Evolutionary conservation across 75 land plant genomes (phyloP), one percentile per base, ranked within the genome.

Genomic region (Cupressus sempervirens): DNA sequence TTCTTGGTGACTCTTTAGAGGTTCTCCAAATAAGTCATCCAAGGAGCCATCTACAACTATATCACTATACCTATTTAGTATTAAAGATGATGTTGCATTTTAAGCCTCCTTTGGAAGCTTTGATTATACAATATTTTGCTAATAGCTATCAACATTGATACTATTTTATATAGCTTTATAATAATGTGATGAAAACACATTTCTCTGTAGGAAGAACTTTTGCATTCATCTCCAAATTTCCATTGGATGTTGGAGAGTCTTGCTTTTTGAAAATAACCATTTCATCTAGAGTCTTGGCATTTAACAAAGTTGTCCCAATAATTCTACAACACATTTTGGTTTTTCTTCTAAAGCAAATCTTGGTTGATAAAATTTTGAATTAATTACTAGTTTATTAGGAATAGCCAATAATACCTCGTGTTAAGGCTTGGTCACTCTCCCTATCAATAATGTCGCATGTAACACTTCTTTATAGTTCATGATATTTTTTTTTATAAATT

Each of bases 321-420:
- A 16, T 41, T 77, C 81, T 77, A 67, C 36, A 86, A 10, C 20
- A 15, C 68, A 30, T 20, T 58, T 58, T 45, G 83, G 0, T 20
- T 65, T 54, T 54, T 77, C 84, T 46, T 85, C 88, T 0, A 52
- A 32, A 40, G 82, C 72, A 85, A 79, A 29, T 16, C 83, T 40
- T 2, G 81, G 7, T 54, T 41, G 81, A 73, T 52, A 79, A 65
- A 87, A 53, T 76, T 79, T 54, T 56, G 85, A 84, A 79, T 41
- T 75, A 7, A 82, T 35, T 0, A 65, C 82, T 80, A 88, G 81
- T 2, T 85, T 90, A 58, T 91, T 88, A 87, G 85, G 89, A 36
- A 93, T 84, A 36, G 91, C 75, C 18, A 88, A 86, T 2, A 91
- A 89, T 0, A 87, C 89, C 75, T 89, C 89, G 89, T 83, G 83